Evolutionary conservation across 768 basidiomycete species (phyloP), one percentile per base, ranked within the genome.

Genomic region (Podaxis sp.): DNA sequence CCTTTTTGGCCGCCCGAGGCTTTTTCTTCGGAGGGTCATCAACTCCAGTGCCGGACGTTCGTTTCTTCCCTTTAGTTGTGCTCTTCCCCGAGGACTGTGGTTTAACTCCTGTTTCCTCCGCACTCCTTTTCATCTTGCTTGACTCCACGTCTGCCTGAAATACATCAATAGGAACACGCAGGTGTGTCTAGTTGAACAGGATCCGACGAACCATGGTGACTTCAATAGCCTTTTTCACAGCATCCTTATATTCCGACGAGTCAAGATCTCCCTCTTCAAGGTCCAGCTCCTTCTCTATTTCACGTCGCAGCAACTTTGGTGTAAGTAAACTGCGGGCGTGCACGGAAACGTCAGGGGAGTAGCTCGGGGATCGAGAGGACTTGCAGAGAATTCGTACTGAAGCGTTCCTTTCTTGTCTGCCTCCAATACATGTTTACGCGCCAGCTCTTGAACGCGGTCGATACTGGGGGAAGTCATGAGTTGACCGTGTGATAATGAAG

Each of bases 231-330:
- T 68, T 64, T 65, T 84, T 87, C 26, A 90, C 69, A 2, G 75
- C 68, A 15, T 66, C 62, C 68, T 81, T 89, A 72, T 80, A 84
- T 53, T 79, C 74, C 19, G 74, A 69, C 28, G 63, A 67, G 30
- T 81, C 79, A 44, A 89, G 71, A 2, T 74, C 68, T 0, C 82
- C 84, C 4, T 73, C 65, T 8, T 78, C 75, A n/a, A 89, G 70
- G 3, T 66, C 62, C 49, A 87, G 75, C 24, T 76, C 66, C 26
- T 74, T 67, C 71, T 88, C 87, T 1, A 89, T 57, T n/a, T 76
- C 68, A 60, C 74, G 70, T 12, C 87, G 82, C 26, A 89, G 76
- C 12, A 80, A 75, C 24, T 82, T 81, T 15, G 77, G 77, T 1
- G 87, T 87, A 24, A 82, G 67, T 6, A 69, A 58, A 40, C 84